Evolutionary conservation across 495 filamentous ascomycete species (phyloP).

Genomic region (Jackrogersella multiformis): DNA sequence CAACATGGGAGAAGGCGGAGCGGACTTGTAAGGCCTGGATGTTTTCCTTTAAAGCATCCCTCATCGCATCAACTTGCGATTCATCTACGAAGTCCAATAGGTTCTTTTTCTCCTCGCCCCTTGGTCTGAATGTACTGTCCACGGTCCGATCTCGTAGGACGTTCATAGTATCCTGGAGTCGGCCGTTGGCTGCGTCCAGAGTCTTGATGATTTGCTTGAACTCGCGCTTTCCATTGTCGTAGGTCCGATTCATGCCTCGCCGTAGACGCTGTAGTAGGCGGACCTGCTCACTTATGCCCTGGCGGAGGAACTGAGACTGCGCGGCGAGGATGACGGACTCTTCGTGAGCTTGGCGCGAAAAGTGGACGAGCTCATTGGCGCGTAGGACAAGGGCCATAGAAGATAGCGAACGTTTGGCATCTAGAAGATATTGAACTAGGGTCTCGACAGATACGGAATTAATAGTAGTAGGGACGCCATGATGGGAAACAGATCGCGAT

Average conservation of each 20-base stretch:
- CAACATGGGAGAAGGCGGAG: background rate
- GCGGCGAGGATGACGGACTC: constrained; percentile 81
- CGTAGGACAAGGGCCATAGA: constrained; percentile 84
- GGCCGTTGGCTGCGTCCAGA: constrained; percentile 77
- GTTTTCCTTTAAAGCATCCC: constrained; percentile 70
- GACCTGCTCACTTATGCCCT: constrained; percentile 76
- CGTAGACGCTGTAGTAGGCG: constrained; percentile 73
- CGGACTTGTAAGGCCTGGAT: constrained; percentile 64
- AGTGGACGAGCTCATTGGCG: constrained; percentile 85
- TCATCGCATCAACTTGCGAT: constrained; percentile 73
- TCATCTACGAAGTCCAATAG: constrained; percentile 94
- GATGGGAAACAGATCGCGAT: constrained; percentile 36
- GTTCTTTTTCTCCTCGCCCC: constrained; percentile 70
- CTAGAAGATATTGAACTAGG: constrained; percentile 82
- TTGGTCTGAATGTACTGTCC: constrained; percentile 75
- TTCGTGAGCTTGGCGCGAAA: constrained; percentile 78
- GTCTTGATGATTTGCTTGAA: constrained; percentile 68
- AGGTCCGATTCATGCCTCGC: constrained; percentile 62
- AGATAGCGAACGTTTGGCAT: constrained; percentile 89
- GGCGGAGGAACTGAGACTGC: constrained; percentile 77
- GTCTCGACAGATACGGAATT: constrained; percentile 68
- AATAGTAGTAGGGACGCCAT: constrained; percentile 23
- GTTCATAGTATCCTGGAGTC: constrained; percentile 75
- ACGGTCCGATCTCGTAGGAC: constrained; percentile 76
- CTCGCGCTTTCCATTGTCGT: constrained; percentile 57